These are phyloP conservation scores for Fusarium sp. DNA, from an alignment of 2,329 filamentous ascomycete species.

Conservation along the genomic window DNA sequence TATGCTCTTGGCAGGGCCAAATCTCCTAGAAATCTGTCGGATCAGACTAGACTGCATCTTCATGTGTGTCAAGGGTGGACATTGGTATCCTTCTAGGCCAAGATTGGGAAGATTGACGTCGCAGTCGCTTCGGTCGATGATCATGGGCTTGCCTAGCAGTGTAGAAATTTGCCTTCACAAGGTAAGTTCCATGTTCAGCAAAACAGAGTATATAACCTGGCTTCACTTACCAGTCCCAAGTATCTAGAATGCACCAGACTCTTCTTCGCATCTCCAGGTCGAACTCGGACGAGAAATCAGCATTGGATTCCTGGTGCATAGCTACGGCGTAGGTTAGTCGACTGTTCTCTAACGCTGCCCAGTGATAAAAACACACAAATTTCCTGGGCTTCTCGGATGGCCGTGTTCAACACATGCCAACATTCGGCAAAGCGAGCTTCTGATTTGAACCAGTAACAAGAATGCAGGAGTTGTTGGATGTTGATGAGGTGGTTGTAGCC, in stretches of 20 bases:
- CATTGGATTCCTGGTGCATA: constrained; percentile 48
- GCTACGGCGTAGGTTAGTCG: constrained; percentile 36
- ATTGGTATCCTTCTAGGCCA: constrained; percentile 47
- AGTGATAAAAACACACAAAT: constrained; percentile 42
- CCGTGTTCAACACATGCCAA: constrained; percentile 52
- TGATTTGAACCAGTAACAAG: constrained; percentile 53
- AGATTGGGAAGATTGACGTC: constrained; percentile 50
- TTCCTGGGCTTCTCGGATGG: constrained; percentile 52
- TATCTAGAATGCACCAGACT: constrained; percentile 53
- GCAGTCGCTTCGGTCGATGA: constrained; percentile 51
- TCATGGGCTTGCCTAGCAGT: constrained; percentile 49
- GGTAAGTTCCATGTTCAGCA: background rate
- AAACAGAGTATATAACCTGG: background rate
- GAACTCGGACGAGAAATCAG: constrained; percentile 46
- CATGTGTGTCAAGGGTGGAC: constrained; percentile 52
- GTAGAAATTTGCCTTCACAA: constrained; percentile 51
- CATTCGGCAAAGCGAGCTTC: constrained; percentile 52
- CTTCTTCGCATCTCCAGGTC: constrained; percentile 52
- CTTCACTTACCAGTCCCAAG: constrained; percentile 52
- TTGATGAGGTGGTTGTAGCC: constrained; percentile 49
- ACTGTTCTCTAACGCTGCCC: too few species aligned
- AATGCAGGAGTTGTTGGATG: constrained; percentile 52
- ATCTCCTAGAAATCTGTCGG: constrained; percentile 46
- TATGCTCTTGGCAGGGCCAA: constrained; percentile 48
- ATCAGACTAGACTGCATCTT: constrained; percentile 52